These are phyloP conservation scores for Boletus rubroflammeus DNA, from an alignment of 768 basidiomycete genomes.

Conservation along the genomic window DNA sequence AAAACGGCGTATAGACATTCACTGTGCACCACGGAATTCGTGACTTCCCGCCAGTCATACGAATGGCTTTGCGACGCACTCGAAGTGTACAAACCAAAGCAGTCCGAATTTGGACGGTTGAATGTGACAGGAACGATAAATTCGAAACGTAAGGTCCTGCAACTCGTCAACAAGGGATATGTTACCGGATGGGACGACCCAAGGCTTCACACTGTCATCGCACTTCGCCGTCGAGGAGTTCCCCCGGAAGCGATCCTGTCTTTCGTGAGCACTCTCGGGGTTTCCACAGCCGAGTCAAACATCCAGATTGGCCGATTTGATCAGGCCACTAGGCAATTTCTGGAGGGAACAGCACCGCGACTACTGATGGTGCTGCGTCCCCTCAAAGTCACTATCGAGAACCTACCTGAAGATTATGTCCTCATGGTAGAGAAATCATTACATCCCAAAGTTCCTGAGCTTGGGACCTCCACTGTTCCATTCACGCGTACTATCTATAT, in stretches of 20 bases:
- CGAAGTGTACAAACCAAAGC: constrained; percentile 95
- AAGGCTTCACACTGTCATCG: constrained; percentile 93
- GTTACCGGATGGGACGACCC: constrained; percentile 98
- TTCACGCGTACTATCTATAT: constrained; percentile 91
- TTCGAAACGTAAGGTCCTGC: constrained; percentile 93
- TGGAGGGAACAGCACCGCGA: constrained; percentile 84
- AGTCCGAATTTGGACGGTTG: constrained; percentile 94
- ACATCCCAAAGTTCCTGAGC: constrained; percentile 88
- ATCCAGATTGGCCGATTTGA: constrained; percentile 91
- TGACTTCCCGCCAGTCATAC: constrained; percentile 93
- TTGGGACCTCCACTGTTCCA: constrained; percentile 78
- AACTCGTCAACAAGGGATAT: constrained; percentile 78
- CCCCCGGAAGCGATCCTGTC: constrained; percentile 95
- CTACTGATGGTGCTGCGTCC: constrained; percentile 90
- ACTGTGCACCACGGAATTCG: constrained; percentile 93
- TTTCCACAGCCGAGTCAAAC: constrained; percentile 78
- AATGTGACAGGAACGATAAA: constrained; percentile 92
- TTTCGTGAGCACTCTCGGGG: constrained; percentile 92
- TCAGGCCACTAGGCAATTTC: constrained; percentile 79
- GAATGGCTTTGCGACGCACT: constrained; percentile 99
- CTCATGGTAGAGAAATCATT: constrained; percentile 85
- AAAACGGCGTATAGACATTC: constrained; percentile 65
- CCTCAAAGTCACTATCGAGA: constrained; percentile 87
- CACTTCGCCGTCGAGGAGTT: constrained; percentile 89
- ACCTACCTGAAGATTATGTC: constrained; percentile 82